Conservation (phyloP, 2,329 filamentous ascomycete species). For the Paecilomyces sp. region DNA sequence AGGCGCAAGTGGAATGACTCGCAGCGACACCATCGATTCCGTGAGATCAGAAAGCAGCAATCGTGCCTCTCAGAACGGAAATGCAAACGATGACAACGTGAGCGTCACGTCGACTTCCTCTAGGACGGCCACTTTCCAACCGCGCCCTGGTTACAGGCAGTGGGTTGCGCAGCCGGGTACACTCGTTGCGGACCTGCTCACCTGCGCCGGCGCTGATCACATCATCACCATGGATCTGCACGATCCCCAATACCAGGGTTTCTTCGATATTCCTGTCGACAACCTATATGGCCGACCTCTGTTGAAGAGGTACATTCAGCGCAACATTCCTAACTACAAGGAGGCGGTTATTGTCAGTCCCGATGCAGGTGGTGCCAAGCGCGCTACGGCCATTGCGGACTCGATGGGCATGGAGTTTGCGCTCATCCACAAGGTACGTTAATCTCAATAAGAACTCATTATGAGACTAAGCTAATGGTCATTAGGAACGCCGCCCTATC, state of each 20-base stretch:
- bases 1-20: conserved; percentile 28
- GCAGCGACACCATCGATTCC: conserved; percentile 32
- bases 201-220: conserved; percentile 92
- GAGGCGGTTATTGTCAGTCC: conserved; percentile 90
- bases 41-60: conserved; percentile 22
- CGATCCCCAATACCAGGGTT: conserved; percentile 95
- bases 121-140: conserved; percentile 59
- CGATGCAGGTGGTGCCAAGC: conserved; percentile 92
- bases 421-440: conserved; percentile 84
- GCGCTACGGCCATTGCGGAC: conserved; percentile 91
- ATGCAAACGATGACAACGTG: conserved; percentile 59
- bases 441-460: conserved; percentile 2
- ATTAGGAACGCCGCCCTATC: conserved; percentile 77
- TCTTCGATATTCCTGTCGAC: conserved; percentile 97
- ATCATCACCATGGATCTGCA: conserved; percentile 97
- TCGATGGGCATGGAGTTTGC: conserved; percentile 91
- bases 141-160: conserved; percentile 91
- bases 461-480: conserved; percentile 11
- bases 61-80: conserved; percentile 33
- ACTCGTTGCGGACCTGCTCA: conserved; percentile 86
- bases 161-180: conserved; percentile 98
- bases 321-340: conserved; percentile 75
- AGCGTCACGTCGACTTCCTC: conserved; percentile 46
- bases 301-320: conserved; percentile 61
- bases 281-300: conserved; percentile 70